Conservation (phyloP, 1,284 basidiomycete genomes). For the Puccinia coronata region DNA sequence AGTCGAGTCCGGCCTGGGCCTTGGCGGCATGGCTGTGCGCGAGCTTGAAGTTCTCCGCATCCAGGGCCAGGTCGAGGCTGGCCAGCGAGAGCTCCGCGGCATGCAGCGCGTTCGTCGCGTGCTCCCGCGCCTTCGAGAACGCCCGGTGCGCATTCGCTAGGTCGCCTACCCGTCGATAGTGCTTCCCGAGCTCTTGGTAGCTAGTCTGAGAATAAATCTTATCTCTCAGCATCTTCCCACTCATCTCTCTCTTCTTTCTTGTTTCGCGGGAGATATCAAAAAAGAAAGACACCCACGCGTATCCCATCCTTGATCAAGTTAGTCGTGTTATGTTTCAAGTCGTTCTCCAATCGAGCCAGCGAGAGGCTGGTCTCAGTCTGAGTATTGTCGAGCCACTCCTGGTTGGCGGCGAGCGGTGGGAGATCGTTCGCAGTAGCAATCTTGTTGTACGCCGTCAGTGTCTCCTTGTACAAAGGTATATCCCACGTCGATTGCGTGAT, state of each 20-base stretch:
- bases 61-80: conserved; percentile 68
- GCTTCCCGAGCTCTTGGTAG: conserved; percentile 77
- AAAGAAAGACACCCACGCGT: conserved; percentile 65
- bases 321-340: conserved; percentile 82
- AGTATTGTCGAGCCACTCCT: conserved; percentile 70
- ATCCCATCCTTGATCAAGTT: conserved; percentile 95
- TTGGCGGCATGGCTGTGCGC: conserved; percentile 32
- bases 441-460: conserved; percentile 21
- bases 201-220: conserved; percentile 66
- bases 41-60: conserved; percentile 29
- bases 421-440: not conserved
- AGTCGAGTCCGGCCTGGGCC: conserved; percentile 21
- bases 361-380: conserved; percentile 68
- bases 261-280: not conserved
- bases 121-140: conserved; percentile 80
- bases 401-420: conserved; percentile 58
- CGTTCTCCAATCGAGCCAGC: conserved; percentile 74
- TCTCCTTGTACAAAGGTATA: conserved; percentile 21
- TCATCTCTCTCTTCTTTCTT: too few relatives aligned
- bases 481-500: conserved; percentile 36
- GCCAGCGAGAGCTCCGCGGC: conserved; percentile 81
- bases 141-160: conserved; percentile 70
- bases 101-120: conserved; percentile 78
- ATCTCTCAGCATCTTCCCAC: not conserved
- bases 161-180: conserved; percentile 72